Evolutionary conservation across 1,284 basidiomycete genomes (phyloP), one percentile per base, ranked within the genome.

Genomic region (Inonotus obliquus): DNA sequence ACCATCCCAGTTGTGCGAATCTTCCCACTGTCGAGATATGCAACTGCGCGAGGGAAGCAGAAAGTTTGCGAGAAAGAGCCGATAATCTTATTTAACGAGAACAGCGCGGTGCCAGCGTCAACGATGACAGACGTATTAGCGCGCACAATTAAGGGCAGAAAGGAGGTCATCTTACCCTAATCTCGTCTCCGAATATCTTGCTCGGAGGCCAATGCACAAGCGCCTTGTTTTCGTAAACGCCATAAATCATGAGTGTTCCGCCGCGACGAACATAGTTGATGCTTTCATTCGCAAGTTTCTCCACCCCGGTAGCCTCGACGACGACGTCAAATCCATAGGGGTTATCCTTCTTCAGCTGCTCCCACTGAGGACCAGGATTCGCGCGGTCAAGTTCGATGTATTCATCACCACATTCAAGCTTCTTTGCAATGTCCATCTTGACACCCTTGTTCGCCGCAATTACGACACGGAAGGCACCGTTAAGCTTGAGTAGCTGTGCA

Each of bases 251-350:
- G 65, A 91, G 70, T 0, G 84, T 87, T 14, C 87, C 88, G 44
- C 91, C 90, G 64, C 92, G 80, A 17, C 91, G 81, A 41, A 95
- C 92, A 70, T 91, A 92, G 76, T 92, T 83, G 74, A 95, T 91
- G 32, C 87, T 77, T 60, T 90, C 85, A 69, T 92, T 86, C 32
- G 90, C 91, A 52, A 95, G 76, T 65, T 85, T 84, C 75, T 92
- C 89, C 37, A 87, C 84, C 60, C 92, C 92, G 2, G 92, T 94
- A 41, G 91, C 92, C 74, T 94, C 92, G 55, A 83, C 91, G 32
- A 95, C 92, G 44, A 93, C 84, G 72, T 95, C 92, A 70, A 95
- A 94, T 23, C 92, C 92, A 70, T 91, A 87, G 35, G 89, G 90
- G 72, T 94, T 83, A 64, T 88, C 85, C 69, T 85, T 76, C 77